These are phyloP conservation scores for Rehmannia glutinosa DNA, from an alignment of 257 asterid genomes.

Conservation along the genomic window DNA sequence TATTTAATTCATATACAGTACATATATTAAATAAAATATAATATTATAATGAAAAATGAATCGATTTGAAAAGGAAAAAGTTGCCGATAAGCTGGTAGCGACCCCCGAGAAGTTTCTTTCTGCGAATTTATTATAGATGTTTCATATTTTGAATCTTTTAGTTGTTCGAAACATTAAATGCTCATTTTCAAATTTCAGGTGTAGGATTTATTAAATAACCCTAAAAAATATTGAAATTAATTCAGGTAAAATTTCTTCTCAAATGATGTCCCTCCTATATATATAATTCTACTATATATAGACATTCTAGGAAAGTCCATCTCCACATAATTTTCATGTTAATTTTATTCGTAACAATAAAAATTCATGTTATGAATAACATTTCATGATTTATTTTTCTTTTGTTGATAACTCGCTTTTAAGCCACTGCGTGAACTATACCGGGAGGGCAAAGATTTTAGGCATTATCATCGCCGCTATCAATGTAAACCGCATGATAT, in stretches of 20 bases:
- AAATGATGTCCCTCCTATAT: not conserved
- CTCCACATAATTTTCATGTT: no score
- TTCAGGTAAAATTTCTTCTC: not conserved
- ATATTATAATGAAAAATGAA: not conserved
- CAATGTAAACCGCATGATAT: no score
- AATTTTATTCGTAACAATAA: no score
- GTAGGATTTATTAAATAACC: not conserved
- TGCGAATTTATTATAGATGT: conserved; percentile 13
- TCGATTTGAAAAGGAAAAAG: not conserved
- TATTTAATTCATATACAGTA: not conserved
- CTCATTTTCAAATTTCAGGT: conserved; percentile 15
- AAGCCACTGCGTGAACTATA: no score
- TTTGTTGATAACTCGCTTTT: no score
- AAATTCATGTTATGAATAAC: no score
- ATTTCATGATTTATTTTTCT: no score
- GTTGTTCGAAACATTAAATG: conserved; percentile 20
- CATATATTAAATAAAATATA: not conserved
- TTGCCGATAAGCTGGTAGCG: not conserved
- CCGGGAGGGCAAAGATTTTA: no score
- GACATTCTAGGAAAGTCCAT: not conserved
- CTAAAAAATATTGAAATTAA: not conserved
- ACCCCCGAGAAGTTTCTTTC: conserved; percentile 6
- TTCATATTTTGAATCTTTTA: conserved; percentile 24
- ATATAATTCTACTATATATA: not conserved
- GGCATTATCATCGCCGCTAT: no score